Evolutionary conservation across 495 filamentous ascomycete genomes (phyloP).

Genomic region (Margaritispora aquatica): DNA sequence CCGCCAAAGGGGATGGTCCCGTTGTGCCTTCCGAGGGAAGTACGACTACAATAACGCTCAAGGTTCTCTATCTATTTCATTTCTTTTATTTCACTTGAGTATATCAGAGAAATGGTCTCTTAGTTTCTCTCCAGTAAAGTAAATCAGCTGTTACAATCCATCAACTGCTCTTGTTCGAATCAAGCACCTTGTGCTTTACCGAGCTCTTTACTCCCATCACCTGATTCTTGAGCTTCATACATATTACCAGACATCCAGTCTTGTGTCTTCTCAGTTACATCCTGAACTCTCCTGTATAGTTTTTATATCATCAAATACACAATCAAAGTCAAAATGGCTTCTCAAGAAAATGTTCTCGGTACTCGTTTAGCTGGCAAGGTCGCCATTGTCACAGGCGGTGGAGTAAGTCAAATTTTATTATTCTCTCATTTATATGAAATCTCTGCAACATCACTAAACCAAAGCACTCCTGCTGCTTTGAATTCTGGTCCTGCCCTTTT

Average conservation of each 20-base stretch:
- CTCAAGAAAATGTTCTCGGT: slow-evolving; percentile 12
- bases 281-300: background rate
- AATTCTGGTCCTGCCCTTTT: too few relatives aligned
- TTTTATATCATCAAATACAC: background rate
- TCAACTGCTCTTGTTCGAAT: background rate
- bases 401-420: too few relatives aligned
- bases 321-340: background rate
- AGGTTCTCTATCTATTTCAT: background rate
- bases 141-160: background rate
- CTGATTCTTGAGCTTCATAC: background rate
- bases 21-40: background rate
- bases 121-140: background rate
- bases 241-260: too few relatives aligned
- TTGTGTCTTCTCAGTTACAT: too few relatives aligned
- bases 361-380: slow-evolving; percentile 42
- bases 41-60: background rate
- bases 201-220: background rate
- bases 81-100: background rate
- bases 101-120: background rate
- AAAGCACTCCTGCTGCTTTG: too few relatives aligned
- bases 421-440: too few relatives aligned
- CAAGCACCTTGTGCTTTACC: background rate
- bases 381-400: slow-evolving; percentile 45
- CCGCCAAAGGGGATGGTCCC: background rate
- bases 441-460: too few relatives aligned